Conservation (phyloP, 208 protist genomes). For the Acanthamoeba castellanii region DNA sequence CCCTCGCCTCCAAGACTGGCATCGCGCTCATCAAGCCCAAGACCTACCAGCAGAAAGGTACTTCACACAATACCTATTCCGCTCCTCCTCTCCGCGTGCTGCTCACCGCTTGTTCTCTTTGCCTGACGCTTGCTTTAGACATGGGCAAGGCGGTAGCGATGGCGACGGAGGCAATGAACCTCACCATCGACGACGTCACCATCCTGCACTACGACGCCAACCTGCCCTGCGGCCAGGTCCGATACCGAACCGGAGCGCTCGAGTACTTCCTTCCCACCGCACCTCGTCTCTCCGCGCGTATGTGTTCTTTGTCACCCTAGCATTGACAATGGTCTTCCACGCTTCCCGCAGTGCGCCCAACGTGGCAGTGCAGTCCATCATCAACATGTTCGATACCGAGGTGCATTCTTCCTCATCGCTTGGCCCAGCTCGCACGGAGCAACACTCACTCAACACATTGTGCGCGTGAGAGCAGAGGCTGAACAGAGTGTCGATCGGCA, state of each 20-base stretch:
- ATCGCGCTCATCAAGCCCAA: constrained; percentile 11
- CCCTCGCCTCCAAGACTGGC: constrained; percentile 25
- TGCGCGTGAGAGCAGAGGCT: background rate
- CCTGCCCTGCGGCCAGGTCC: constrained; percentile 10
- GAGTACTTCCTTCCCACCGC: background rate
- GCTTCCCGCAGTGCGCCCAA: background rate
- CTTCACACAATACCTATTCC: background rate
- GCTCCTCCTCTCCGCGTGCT: background rate
- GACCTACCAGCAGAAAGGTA: constrained; percentile 58
- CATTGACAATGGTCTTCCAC: background rate
- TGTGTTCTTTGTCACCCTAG: background rate
- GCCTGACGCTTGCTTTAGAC: background rate
- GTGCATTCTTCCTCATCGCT: background rate
- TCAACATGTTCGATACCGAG: constrained; percentile 6
- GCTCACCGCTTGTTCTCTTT: background rate
- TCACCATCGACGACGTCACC: constrained; percentile 60
- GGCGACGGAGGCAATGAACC: constrained; percentile 41
- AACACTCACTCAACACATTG: background rate
- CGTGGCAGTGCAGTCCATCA: constrained; percentile 57
- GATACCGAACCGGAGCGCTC: background rate
- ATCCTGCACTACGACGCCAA: constrained; percentile 43
- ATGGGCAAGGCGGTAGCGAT: constrained; percentile 30
- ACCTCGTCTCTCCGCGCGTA: too few relatives aligned
- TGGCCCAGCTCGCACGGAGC: background rate
- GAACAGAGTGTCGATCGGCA: constrained; percentile 59